Base-by-base conservation (phyloP, 176 grass and related monocot species). In the Echinochloa phyllopogon region DNA sequence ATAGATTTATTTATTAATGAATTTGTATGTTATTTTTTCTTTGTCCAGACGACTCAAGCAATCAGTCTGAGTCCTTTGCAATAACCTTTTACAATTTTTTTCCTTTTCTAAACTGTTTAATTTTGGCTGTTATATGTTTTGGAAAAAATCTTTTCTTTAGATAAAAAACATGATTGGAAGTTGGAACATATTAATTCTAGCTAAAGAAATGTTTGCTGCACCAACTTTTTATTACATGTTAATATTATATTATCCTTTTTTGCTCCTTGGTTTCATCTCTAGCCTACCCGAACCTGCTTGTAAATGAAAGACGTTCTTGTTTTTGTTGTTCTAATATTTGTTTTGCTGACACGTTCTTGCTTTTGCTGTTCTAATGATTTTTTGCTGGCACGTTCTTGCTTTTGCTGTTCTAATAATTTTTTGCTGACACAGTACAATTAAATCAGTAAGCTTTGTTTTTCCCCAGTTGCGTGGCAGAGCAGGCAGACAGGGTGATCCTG, bases 401-500 rank as follows among this genome's bases (percentile, higher is more conserved):
- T 65, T 51, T 39, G 44, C 15, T 65, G 2, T 20, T 55, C 3
- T 71, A 38, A 76, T 76, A 3, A 41, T 42, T 67, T 11, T 80
- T 61, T 37, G 10, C 8, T 69, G 20, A 13, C 37, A 63, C 45
- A 48, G 9, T 84, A 21, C 12, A 25, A 61, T 85, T 76, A 82
- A 76, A 86, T 70, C 4, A 14, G 6, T 13, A 85, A 29, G 24
- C n/a, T 17, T 75, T 38, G 1, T 84, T 79, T 82, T 72, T 62
- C 48, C 17, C 49, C 75, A 98, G 96, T 88, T 98, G 72, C 89
- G 93, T 68, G 96, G 93, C 79, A 95, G 96, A 93, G 96, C 93
- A 21, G 96, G 93, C 64, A 92, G 96, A 89, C 96, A 98, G 94
- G 96, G 96, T 83, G 96, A 98, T 85, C 96, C 93, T 90, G 96